Evolutionary conservation across 2,329 filamentous ascomycete genomes (phyloP).

Genomic region (Botrytis porri): DNA sequence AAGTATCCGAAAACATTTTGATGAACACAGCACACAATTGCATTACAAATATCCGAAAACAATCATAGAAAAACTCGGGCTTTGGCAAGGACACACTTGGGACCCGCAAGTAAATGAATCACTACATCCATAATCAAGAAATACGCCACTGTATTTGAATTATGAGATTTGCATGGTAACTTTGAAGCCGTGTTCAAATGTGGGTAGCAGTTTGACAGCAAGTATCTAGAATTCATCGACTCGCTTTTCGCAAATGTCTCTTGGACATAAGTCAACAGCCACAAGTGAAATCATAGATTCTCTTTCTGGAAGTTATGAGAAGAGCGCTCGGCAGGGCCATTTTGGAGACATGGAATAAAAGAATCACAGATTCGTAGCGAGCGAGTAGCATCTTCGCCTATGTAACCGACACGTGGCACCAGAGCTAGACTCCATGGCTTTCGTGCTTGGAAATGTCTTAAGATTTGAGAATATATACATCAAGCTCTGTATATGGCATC

Average conservation of each 20-base stretch:
- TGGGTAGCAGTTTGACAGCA: neutral
- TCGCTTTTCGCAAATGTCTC: neutral
- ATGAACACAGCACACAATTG: neutral
- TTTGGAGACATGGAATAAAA: neutral
- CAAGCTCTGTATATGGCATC: constrained; percentile 81
- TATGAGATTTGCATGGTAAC: neutral
- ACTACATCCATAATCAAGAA: no score
- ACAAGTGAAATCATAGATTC: neutral
- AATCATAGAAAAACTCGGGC: neutral
- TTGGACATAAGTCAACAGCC: neutral
- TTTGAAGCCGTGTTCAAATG: neutral
- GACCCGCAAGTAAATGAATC: neutral
- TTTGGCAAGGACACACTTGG: neutral
- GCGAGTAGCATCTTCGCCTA: neutral
- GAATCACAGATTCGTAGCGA: neutral
- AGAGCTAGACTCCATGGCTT: neutral
- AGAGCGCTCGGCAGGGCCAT: neutral
- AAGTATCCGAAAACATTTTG: neutral
- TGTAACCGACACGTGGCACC: neutral
- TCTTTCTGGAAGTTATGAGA: neutral
- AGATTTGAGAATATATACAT: neutral
- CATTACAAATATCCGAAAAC: neutral
- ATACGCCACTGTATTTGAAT: neutral
- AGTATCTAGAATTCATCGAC: neutral
- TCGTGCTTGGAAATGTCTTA: no score